Evolutionary conservation across 148 eudicot genomes (phyloP), one percentile per base, ranked within the genome.

Genomic region (Camellia japonica): DNA sequence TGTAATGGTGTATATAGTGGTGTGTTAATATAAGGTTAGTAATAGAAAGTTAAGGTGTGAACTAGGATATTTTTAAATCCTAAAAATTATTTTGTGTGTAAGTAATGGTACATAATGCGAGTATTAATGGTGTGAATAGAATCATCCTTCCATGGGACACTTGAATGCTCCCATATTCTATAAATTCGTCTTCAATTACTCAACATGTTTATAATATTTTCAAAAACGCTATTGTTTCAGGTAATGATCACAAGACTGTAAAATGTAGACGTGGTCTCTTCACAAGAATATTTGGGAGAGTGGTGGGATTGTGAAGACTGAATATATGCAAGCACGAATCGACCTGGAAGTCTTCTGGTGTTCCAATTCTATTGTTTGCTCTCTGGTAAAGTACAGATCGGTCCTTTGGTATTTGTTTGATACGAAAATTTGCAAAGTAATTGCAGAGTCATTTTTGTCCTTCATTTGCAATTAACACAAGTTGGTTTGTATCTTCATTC

Each of bases 281-380:
- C 69, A 74, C 83, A 75, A 85, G 89, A 74, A 85, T 83, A 58
- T 82, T 74, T 16, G 23, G 83, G 14, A 52, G 71, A 75, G 74
- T 58, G 44, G 54, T 75, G 23, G 55, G 73, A 19, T 67, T 16
- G 66, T 80, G 67, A 74, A 59, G 61, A 23, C 10, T 58, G 64
- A 60, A 3, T 4, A 13, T 12, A 13, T 69, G 52, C 16, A 51
- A 20, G 55, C 76, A 19, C 16, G 44, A 14, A 38, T 54, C 19
- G 20, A 30, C 63, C 20, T 30, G 0, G 44, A 73, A 55, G 46
- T 73, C n/a, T 30, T 30, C 1, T 30, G 55, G 43, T 46, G 14
- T 73, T 73, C 60, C 59, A 52, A 52, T 51, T 30, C 38, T 30
- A 30, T 72, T 5, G 60, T 18, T 42, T 0, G 11, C 20, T 68